phyloP scores from a whole-genome alignment of 805 yeast species.

The Saccharomycopsis selenospora region DNA sequence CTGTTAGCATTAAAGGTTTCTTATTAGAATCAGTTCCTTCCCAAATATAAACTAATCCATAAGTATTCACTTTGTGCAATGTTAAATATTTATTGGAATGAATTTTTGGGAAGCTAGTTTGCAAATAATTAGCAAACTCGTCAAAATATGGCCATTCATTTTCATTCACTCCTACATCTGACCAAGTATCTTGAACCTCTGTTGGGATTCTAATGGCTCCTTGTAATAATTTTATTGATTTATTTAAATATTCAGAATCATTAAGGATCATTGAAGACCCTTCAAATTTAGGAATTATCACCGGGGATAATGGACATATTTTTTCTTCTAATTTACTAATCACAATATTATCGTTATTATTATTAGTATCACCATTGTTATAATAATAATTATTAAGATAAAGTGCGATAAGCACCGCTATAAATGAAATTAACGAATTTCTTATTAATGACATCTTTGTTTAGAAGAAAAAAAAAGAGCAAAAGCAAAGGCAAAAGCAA shows the following conservation, averaged over 20 bases:
- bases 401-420: no score
- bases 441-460: no score
- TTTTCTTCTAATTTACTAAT: no score
- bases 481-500: no score
- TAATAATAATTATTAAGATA: no score
- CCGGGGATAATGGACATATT: no score
- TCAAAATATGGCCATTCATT: conserved; percentile 41
- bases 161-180: conserved; percentile 27
- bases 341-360: no score
- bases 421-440: no score
- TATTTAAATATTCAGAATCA: conserved; percentile 29
- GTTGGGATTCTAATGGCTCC: conserved; percentile 50
- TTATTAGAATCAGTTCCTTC: conserved; percentile 49
- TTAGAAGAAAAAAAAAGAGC: no score
- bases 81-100: conserved; percentile 41
- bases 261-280: no score
- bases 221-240: conserved; percentile 36
- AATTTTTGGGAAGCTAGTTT: conserved; percentile 47
- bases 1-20: conserved; percentile 63
- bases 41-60: conserved; percentile 51
- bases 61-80: conserved; percentile 44
- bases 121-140: conserved; percentile 47
- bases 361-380: no score
- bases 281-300: no score
- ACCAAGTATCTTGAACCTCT: conserved; percentile 36